Percentiles rank a stretch among this genome's conserved stretches.
Evolutionary conservation across 1,284 basidiomycete species (phyloP).

Genomic region (Moesziomyces antarcticus): DNA sequence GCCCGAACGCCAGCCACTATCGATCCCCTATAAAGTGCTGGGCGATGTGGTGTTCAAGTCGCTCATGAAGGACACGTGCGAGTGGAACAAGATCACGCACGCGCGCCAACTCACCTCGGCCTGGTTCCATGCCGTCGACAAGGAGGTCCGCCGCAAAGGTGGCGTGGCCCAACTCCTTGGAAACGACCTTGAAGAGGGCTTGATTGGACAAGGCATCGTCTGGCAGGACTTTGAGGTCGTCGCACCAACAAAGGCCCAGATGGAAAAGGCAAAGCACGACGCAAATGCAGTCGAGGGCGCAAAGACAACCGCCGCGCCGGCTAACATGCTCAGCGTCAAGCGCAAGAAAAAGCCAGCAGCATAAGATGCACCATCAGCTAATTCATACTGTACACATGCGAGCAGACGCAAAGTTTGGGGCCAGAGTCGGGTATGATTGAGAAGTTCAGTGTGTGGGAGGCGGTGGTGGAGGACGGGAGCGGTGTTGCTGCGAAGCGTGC

Average conservation of each 20-base stretch:
- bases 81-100: conserved; percentile 41
- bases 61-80: conserved; percentile 61
- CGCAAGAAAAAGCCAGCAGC: conserved; percentile 41
- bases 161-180: conserved; percentile 14
- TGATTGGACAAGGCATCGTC: conserved; percentile 34
- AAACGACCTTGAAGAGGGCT: not conserved
- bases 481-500: conserved; percentile 22
- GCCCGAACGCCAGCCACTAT: conserved; percentile 36
- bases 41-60: conserved; percentile 53
- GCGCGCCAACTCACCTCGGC: conserved; percentile 42
- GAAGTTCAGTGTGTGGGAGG: not conserved
- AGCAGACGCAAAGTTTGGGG: too few relatives aligned
- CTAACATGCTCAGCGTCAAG: conserved; percentile 48
- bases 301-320: not conserved
- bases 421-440: too few relatives aligned
- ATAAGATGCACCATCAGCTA: not conserved
- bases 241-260: conserved; percentile 21
- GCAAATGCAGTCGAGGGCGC: not conserved
- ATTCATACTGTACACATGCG: too few relatives aligned
- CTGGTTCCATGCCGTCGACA: conserved; percentile 51
- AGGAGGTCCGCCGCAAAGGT: conserved; percentile 53
- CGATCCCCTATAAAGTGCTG: conserved; percentile 52
- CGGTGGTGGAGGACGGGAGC: conserved; percentile 1
- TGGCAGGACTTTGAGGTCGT: conserved; percentile 35
- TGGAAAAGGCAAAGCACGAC: conserved; percentile 26